phyloP scores from a whole-genome alignment of 805 yeast species.

The Saturnispora zaruensis region DNA sequence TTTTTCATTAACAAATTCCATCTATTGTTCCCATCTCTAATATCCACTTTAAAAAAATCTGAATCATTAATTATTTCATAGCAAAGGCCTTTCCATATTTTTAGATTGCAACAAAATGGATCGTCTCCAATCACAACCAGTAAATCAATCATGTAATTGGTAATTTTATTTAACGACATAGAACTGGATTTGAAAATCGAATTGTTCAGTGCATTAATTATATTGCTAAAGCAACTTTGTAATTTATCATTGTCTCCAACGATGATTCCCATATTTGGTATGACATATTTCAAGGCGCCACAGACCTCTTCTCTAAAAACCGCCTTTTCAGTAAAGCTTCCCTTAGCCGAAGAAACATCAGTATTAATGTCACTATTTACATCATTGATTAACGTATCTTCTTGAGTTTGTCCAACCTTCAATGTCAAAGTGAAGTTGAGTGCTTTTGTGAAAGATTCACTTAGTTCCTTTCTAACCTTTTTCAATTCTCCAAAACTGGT shows the following conservation, averaged over 20 bases:
- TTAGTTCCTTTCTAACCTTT: conserved; percentile 46
- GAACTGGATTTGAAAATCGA: conserved; percentile 40
- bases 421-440: conserved; percentile 20
- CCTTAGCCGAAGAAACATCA: not conserved
- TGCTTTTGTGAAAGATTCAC: conserved; percentile 22
- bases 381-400: conserved; percentile 7
- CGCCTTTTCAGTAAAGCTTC: conserved; percentile 13
- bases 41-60: conserved; percentile 39
- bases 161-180: conserved; percentile 32
- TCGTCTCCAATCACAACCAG: conserved; percentile 29
- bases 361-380: not conserved
- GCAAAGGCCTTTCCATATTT: conserved; percentile 56
- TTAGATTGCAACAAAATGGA: conserved; percentile 33
- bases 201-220: conserved; percentile 44
- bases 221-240: conserved; percentile 37
- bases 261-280: conserved; percentile 34
- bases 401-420: conserved; percentile 18
- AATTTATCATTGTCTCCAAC: conserved; percentile 57
- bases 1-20: conserved; percentile 51
- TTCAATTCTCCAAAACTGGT: conserved; percentile 56
- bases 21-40: conserved; percentile 18
- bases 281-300: conserved; percentile 32
- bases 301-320: conserved; percentile 37
- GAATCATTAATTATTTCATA: conserved; percentile 58
- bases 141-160: conserved; percentile 34